Evolutionary conservation across 768 basidiomycete species (phyloP), one percentile per base, ranked within the genome.

Genomic region (Mycena galopus): DNA sequence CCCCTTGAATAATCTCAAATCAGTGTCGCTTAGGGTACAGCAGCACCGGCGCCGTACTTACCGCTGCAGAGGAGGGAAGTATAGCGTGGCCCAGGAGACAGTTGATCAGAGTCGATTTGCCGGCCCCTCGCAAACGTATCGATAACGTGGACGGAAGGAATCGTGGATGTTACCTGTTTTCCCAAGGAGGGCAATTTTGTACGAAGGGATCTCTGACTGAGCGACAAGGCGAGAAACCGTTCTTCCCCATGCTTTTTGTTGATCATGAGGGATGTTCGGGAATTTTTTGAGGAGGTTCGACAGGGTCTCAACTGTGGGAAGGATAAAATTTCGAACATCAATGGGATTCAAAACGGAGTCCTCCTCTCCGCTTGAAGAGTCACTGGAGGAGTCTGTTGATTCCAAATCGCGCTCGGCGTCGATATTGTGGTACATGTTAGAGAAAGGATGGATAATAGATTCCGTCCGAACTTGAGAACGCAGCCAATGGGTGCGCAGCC

Each of bases 21-120:
- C 10, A 44, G 14, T 8, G 11, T 30, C 19, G 4, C 19, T 16
- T 16, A 25, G 10, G 23, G 6, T 23, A 17, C 2, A 59, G 35
- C 42, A 35, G 27, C 3, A n/a, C n/a, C n/a, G n/a, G n/a, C 14
- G 65, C 64, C n/a, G 44, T 8, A 47, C 42, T 12, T 61, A 72
- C 71, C 23, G 60, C 23, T 3, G 65, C 71, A 42, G 71, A 72
- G 2, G 65, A 29, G 0, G 71, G 71, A 21, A 72, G 59, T 3
- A 72, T 29, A 0, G 47, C 3, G 7, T 25, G 7, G 0, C 51
- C 65, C 1, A 72, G 47, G 4, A 72, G 8, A 21, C 65, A 55
- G 16, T 72, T 72, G 37, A 67, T 56, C 8, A 72, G 21, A 0
- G 65, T 72, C 2, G 71, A 72, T 32, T 72, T 72, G 0, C 71